Percentiles rank a stretch among this genome's conserved stretches.
Evolutionary conservation across 345 rosid species (phyloP).

Genomic region (Barbarea vulgaris): DNA sequence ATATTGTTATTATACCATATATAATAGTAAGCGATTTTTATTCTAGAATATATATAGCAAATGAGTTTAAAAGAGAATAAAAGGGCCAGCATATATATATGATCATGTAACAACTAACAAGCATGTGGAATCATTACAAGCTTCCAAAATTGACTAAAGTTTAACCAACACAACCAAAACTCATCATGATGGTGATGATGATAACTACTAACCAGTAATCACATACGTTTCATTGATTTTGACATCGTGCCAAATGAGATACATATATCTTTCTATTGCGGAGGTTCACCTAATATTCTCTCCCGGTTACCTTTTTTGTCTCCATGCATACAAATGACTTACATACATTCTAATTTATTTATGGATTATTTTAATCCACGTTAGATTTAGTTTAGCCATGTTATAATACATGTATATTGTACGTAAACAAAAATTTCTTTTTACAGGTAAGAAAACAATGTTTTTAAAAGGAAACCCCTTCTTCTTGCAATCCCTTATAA

Average conservation of each 20-base stretch:
- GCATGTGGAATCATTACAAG: slow-evolving; percentile 42
- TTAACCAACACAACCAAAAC: slow-evolving; percentile 28
- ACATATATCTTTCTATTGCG: slow-evolving; percentile 31
- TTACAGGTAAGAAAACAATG: not conserved
- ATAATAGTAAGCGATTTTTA: not conserved
- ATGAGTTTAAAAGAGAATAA: slow-evolving; percentile 9
- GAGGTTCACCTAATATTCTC: slow-evolving; percentile 44
- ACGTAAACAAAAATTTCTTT: not conserved
- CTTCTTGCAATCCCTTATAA: not conserved
- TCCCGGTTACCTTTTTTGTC: slow-evolving; percentile 24
- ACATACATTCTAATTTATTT: slow-evolving; percentile 9
- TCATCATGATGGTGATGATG: slow-evolving; percentile 22
- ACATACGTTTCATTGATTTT: slow-evolving; percentile 31
- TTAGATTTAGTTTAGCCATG: not conserved
- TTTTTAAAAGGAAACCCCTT: not conserved
- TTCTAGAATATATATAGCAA: not conserved
- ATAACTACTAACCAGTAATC: slow-evolving; percentile 1
- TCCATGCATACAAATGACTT: slow-evolving; percentile 24
- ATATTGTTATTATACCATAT: not conserved
- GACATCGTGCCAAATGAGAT: slow-evolving; percentile 35
- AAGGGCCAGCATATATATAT: not conserved
- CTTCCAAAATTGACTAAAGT: slow-evolving; percentile 35
- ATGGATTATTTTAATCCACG: not conserved
- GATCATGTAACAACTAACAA: slow-evolving; percentile 33
- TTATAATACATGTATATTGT: not conserved